Base-by-base conservation (phyloP, 768 basidiomycete species). In the Suillus ampliporus region DNA sequence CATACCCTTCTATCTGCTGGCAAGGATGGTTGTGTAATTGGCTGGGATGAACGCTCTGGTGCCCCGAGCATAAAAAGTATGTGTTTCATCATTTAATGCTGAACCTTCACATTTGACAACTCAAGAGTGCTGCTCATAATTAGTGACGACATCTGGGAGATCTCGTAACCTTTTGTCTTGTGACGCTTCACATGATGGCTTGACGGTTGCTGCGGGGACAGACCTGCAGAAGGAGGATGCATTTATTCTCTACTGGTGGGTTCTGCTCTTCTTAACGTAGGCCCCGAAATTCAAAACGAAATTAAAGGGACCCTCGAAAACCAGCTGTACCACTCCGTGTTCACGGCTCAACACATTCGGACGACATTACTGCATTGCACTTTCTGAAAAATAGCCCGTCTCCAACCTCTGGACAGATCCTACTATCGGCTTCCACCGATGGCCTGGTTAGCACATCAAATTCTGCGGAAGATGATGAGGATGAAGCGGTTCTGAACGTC, bases 301-400 rank as follows among this genome's bases (percentile, higher is more conserved):
- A 57, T 34, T 51, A 28, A 69, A 95, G 94, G 93, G 95, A 98
- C 73, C 89, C 90, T 21, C 86, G 95, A n/a, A 86, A 87, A 59
- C 87, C 94, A 11, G 81, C 79, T 2, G 81, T 84, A 1, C 90
- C 90, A 5, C 71, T 94, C 2, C 86, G 92, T 37, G 81, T 79
- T n/a, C 95, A 97, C 74, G 79, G 85, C 4, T 92, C 91, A 3
- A 94, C 94, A 0, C 95, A 98, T 71, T 96, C 95, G 3, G 95
- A 98, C 74, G 95, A 98, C 70, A 86, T 98, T 61, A 97, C 95
- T 0, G 81, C 86, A 5, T 74, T 97, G 0, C 83, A 84, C 58
- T 92, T 92, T 61, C 54, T 60, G 44, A 70, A 69, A 26, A 54
- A 44, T 31, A 65, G 52, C 40, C 48, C 56, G 15, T 77, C 82